phyloP scores from a whole-genome alignment of 2,329 filamentous ascomycete genomes.

The Ceratocystis albifundus region DNA sequence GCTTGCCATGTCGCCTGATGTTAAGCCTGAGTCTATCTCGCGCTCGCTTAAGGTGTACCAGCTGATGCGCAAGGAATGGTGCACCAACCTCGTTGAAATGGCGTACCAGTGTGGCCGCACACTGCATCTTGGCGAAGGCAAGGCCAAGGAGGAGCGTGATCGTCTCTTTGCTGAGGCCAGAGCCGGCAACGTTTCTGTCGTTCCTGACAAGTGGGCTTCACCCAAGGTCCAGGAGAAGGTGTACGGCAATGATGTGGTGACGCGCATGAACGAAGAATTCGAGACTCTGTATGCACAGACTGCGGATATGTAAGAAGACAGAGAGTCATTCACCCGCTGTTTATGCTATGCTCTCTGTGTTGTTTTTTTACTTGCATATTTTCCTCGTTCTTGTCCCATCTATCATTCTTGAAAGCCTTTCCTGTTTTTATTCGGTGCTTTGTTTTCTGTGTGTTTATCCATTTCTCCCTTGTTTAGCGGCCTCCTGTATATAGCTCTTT shows the following conservation, averaged over 20 bases:
- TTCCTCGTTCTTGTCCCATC: background rate
- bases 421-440: background rate
- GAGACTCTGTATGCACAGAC: conserved; percentile 34
- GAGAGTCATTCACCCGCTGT: no score
- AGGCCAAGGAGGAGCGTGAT: conserved; percentile 48
- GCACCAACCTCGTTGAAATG: conserved; percentile 41
- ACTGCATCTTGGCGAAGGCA: conserved; percentile 47
- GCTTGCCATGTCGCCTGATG: conserved; percentile 33
- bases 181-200: conserved; percentile 38
- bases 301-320: conserved; percentile 14
- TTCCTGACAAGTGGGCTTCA: conserved; percentile 59
- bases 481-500: background rate
- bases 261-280: conserved; percentile 42
- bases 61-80: conserved; percentile 44
- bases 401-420: background rate
- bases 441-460: background rate
- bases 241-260: conserved; percentile 51
- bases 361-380: background rate
- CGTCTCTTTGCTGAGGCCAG: conserved; percentile 43
- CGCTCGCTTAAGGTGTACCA: conserved; percentile 46
- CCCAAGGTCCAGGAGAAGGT: conserved; percentile 57
- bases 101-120: conserved; percentile 43
- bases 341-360: background rate
- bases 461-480: background rate
- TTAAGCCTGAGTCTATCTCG: conserved; percentile 33